Conservation (phyloP, 495 filamentous ascomycete genomes). For the Chlorociboria aeruginascens region DNA sequence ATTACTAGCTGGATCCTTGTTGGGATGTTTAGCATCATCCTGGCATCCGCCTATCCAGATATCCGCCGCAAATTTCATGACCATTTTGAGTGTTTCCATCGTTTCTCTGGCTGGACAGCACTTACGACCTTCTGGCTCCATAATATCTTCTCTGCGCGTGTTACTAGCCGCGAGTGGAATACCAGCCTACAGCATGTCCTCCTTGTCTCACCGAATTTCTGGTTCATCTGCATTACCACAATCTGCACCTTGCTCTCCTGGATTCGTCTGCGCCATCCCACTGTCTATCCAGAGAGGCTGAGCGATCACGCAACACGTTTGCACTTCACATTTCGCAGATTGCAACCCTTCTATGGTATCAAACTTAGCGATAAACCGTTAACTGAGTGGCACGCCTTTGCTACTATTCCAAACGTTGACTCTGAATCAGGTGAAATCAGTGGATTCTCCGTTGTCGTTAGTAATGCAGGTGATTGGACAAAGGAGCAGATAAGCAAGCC, state of each 20-base stretch:
- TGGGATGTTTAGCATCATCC: slow-evolving; percentile 26
- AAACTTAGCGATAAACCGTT: slow-evolving; percentile 45
- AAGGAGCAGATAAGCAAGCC: slow-evolving; percentile 44
- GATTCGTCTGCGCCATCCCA: slow-evolving; percentile 47
- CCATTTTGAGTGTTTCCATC: slow-evolving; percentile 53
- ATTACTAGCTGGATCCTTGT: slow-evolving; percentile 5
- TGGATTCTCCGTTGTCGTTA: slow-evolving; percentile 65
- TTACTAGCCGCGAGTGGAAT: no score
- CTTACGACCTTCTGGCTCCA: slow-evolving; percentile 47
- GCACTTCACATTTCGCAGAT: slow-evolving; percentile 49
- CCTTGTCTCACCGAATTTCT: slow-evolving; percentile 48
- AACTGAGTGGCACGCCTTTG: slow-evolving; percentile 72
- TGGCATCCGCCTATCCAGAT: slow-evolving; percentile 34
- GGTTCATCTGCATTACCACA: slow-evolving; percentile 52
- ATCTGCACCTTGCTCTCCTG: slow-evolving; percentile 52
- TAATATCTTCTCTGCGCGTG: slow-evolving; percentile 23
- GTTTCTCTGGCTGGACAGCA: slow-evolving; percentile 54
- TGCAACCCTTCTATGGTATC: slow-evolving; percentile 42
- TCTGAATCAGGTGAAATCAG: no score
- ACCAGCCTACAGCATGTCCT: slow-evolving; percentile 23
- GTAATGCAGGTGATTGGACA: slow-evolving; percentile 82
- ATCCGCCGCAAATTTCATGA: slow-evolving; percentile 45
- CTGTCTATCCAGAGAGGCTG: slow-evolving; percentile 48
- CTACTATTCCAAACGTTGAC: slow-evolving; percentile 50
- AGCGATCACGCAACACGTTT: slow-evolving; percentile 51